These are phyloP conservation scores for Hydnomerulius pinastri DNA, from an alignment of 768 basidiomycete species.

Conservation along the genomic window DNA sequence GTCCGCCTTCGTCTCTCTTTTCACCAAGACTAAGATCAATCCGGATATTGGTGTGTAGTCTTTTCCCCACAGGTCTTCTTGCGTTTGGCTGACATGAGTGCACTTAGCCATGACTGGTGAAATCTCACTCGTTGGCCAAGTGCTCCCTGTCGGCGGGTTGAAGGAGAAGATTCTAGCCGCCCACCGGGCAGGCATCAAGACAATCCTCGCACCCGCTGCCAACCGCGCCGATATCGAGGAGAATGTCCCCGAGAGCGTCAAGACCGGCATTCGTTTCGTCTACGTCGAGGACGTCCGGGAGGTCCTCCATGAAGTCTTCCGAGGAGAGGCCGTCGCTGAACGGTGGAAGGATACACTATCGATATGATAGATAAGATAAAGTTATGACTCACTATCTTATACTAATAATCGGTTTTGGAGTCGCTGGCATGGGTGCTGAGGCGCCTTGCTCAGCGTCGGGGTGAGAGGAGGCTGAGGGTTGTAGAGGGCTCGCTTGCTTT, in stretches of 20 bases:
- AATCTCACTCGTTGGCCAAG: constrained; percentile 94
- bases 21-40: constrained; percentile 80
- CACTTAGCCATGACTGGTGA: constrained; percentile 93
- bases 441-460: background rate
- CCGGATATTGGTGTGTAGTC: constrained; percentile 80
- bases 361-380: constrained; percentile 14
- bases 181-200: constrained; percentile 95
- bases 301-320: constrained; percentile 87
- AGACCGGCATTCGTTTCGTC: constrained; percentile 91
- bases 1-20: constrained; percentile 87
- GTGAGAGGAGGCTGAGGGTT: too few species aligned
- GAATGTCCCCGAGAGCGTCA: constrained; percentile 95
- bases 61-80: background rate
- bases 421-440: background rate
- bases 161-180: constrained; percentile 98
- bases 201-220: constrained; percentile 81
- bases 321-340: constrained; percentile 54
- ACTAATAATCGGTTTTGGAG: background rate
- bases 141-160: constrained; percentile 92
- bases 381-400: background rate
- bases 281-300: constrained; percentile 94
- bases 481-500: background rate
- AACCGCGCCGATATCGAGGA: constrained; percentile 95
- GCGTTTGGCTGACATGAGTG: background rate
- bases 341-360: constrained; percentile 68